Evolutionary conservation across 2,329 filamentous ascomycete species (phyloP).

Genomic region (Verticillium alfalfae): DNA sequence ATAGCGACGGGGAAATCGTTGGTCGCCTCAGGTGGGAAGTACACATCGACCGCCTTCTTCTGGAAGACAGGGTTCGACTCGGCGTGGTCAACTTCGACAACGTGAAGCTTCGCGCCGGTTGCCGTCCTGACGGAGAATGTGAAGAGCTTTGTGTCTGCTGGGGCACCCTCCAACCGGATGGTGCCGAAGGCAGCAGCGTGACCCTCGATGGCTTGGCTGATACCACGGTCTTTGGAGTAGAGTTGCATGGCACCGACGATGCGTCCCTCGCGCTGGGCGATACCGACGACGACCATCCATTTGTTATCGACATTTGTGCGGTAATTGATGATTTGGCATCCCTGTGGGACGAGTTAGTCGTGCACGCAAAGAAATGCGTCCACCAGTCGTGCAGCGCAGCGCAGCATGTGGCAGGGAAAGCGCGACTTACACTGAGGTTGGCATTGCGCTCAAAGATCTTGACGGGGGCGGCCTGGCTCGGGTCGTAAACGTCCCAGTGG

Average conservation of each 20-base stretch:
- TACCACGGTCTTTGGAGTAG: conserved; percentile 91
- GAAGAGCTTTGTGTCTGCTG: conserved; percentile 90
- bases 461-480: conserved; percentile 69
- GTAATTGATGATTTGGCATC: conserved; percentile 99
- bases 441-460: conserved; percentile 94
- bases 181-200: conserved; percentile 94
- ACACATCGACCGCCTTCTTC: conserved; percentile 97
- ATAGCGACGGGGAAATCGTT: conserved; percentile 98
- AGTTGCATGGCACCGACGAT: conserved; percentile 96
- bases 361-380: neutral
- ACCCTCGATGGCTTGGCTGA: conserved; percentile 96
- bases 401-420: neutral
- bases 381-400: neutral
- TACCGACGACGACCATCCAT: conserved; percentile 97
- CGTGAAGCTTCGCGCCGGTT: conserved; percentile 88
- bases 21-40: conserved; percentile 90
- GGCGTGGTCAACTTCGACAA: conserved; percentile 94
- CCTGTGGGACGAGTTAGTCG: conserved; percentile 40
- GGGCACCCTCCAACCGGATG: conserved; percentile 79
- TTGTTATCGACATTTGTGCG: conserved; percentile 91
- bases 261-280: conserved; percentile 86
- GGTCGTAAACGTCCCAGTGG: conserved; percentile 96
- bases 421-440: conserved; percentile 68
- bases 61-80: conserved; percentile 82
- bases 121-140: conserved; percentile 91